These are phyloP conservation scores for Microbotryomycetes sp. DNA, from an alignment of 1,284 basidiomycete species.

Conservation along the genomic window DNA sequence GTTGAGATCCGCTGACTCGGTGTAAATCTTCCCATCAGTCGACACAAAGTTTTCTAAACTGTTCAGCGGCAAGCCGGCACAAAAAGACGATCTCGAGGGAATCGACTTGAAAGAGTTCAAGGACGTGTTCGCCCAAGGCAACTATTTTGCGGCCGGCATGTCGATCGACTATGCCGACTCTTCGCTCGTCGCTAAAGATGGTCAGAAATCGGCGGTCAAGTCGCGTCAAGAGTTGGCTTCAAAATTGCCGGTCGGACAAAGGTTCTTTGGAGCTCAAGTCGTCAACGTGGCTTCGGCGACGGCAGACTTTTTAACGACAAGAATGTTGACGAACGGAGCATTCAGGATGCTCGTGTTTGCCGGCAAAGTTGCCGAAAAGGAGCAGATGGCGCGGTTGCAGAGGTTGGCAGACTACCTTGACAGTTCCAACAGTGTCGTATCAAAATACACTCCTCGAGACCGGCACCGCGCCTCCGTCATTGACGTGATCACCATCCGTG, in stretches of 20 bases:
- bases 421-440: slow-evolving; percentile 32
- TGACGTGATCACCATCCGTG: slow-evolving; percentile 34
- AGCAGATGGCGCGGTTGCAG: slow-evolving; percentile 23
- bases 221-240: slow-evolving; percentile 31
- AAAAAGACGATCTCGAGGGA: slow-evolving; percentile 13
- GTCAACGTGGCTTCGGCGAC: slow-evolving; percentile 30
- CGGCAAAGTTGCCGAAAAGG: slow-evolving; percentile 30
- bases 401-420: slow-evolving; percentile 32
- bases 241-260: slow-evolving; percentile 33
- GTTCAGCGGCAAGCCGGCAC: slow-evolving; percentile 63
- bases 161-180: slow-evolving; percentile 37
- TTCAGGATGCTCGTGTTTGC: slow-evolving; percentile 34
- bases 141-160: slow-evolving; percentile 36
- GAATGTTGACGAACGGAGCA: slow-evolving; percentile 19
- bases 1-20: background rate
- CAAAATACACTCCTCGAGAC: slow-evolving; percentile 35
- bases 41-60: slow-evolving; percentile 54
- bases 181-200: slow-evolving; percentile 28
- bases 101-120: slow-evolving; percentile 29
- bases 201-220: background rate
- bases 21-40: slow-evolving; percentile 58
- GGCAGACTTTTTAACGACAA: slow-evolving; percentile 22
- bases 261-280: slow-evolving; percentile 33
- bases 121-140: slow-evolving; percentile 28
- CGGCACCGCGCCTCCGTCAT: slow-evolving; percentile 29